Percentiles rank a stretch among this genome's conserved stretches.
Conservation (phyloP, 2,329 filamentous ascomycete genomes). For the Alternaria arborescens region DNA sequence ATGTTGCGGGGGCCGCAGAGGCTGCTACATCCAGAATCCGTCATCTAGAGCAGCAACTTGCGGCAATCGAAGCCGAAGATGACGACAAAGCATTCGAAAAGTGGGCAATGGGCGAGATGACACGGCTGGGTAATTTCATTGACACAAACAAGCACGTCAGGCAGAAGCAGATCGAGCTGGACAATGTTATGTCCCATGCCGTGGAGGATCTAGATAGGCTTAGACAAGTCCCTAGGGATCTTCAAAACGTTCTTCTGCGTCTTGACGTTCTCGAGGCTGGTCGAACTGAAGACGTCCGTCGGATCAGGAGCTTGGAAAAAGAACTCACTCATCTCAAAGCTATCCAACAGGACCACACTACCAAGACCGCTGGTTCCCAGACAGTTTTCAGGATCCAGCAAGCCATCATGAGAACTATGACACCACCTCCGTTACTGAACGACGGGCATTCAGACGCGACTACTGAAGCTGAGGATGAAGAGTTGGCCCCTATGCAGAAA, state of each 20-base stretch:
- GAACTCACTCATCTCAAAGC: conserved; percentile 16
- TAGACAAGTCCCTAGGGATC: conserved; percentile 2
- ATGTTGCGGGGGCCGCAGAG: conserved; percentile 24
- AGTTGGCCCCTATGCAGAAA: not conserved
- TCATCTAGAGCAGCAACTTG: conserved; percentile 30
- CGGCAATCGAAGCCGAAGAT: conserved; percentile 35
- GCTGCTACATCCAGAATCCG: conserved; percentile 21
- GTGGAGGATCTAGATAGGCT: conserved; percentile 18
- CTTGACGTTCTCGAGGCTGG: conserved; percentile 24
- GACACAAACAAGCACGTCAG: conserved; percentile 28
- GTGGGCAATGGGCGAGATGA: conserved; percentile 27
- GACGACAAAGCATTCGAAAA: conserved; percentile 31
- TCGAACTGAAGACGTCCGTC: conserved; percentile 15
- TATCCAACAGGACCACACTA: not conserved
- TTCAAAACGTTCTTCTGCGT: conserved; percentile 16
- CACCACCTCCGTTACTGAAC: not conserved
- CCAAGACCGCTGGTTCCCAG: not conserved
- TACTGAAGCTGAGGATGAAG: conserved; percentile 21
- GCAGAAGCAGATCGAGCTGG: conserved; percentile 29
- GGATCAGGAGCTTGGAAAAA: conserved; percentile 18
- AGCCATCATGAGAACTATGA: not conserved
- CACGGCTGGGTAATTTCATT: conserved; percentile 20
- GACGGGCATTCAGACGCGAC: not conserved
- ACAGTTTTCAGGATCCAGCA: not conserved
- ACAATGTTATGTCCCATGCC: conserved; percentile 17